Evolutionary conservation across 441 rosid species (phyloP).

Genomic region (Biscutella auriculata): DNA sequence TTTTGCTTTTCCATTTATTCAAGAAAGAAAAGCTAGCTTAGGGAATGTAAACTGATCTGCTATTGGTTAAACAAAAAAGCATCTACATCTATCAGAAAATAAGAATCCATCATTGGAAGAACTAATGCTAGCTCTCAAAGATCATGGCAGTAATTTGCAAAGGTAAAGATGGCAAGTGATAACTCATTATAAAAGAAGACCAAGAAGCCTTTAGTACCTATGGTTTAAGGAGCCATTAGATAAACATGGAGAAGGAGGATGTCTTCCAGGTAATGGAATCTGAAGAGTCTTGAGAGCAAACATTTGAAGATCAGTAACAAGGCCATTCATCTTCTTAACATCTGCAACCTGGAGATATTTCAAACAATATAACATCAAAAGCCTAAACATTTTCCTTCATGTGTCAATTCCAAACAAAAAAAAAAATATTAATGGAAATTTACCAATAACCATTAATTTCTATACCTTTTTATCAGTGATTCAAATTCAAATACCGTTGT

Average conservation of each 20-base stretch:
- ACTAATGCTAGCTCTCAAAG: background rate
- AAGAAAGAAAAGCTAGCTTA: background rate
- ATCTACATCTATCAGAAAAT: background rate
- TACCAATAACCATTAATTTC: background rate
- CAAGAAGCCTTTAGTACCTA: slow-evolving; percentile 25
- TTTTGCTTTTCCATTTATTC: too few relatives aligned
- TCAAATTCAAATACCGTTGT: slow-evolving; percentile 4
- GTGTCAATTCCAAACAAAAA: background rate
- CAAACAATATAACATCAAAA: too few relatives aligned
- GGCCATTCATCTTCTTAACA: slow-evolving; percentile 55
- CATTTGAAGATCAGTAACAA: slow-evolving; percentile 64
- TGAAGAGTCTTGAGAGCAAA: slow-evolving; percentile 53
- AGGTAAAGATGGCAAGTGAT: background rate
- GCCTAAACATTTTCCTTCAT: background rate
- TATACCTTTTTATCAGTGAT: background rate
- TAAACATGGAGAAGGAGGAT: slow-evolving; percentile 53
- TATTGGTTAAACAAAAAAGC: background rate
- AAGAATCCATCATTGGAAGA: background rate
- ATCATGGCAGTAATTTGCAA: background rate
- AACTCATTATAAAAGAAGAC: background rate
- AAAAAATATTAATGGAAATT: background rate
- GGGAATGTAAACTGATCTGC: background rate
- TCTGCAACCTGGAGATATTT: slow-evolving; percentile 38
- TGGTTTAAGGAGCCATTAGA: slow-evolving; percentile 30
- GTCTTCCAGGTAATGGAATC: slow-evolving; percentile 64